phyloP scores from a whole-genome alignment of 140 eudicot genomes.

The Cichorium intybus region DNA sequence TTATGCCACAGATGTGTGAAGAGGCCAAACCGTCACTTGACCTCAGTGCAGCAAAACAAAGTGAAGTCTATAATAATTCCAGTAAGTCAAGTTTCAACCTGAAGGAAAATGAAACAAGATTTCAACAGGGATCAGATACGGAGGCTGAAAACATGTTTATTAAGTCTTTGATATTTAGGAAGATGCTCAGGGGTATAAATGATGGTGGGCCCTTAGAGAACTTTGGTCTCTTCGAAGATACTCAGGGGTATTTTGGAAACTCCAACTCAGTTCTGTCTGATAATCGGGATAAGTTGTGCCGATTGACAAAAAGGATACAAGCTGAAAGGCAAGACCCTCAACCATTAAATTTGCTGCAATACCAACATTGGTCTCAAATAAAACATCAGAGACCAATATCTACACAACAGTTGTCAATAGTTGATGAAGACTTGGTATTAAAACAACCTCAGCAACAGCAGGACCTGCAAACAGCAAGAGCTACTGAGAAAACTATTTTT shows the following conservation, averaged over 20 bases:
- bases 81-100: slow-evolving; percentile 30
- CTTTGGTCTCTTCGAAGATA: slow-evolving; percentile 45
- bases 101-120: slow-evolving; percentile 35
- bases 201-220: slow-evolving; percentile 35
- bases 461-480: slow-evolving; percentile 48
- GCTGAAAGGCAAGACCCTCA: slow-evolving; percentile 61
- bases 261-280: slow-evolving; percentile 23
- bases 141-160: slow-evolving; percentile 54
- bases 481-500: slow-evolving; percentile 46
- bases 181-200: too few relatives aligned
- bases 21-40: slow-evolving; percentile 75
- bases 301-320: too few relatives aligned
- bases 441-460: slow-evolving; percentile 60
- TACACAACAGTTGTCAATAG: slow-evolving; percentile 44
- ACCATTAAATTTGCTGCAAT: slow-evolving; percentile 50
- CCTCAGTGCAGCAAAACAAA: slow-evolving; percentile 48
- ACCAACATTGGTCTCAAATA: slow-evolving; percentile 54
- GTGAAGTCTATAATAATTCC: slow-evolving; percentile 40
- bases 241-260: slow-evolving; percentile 47
- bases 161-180: slow-evolving; percentile 64
- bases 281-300: too few relatives aligned
- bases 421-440: slow-evolving; percentile 58
- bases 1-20: slow-evolving; percentile 77
- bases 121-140: slow-evolving; percentile 39
- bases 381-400: slow-evolving; percentile 48